Conservation (phyloP, 2,329 filamentous ascomycete genomes). For the Sporothrix sp. region DNA sequence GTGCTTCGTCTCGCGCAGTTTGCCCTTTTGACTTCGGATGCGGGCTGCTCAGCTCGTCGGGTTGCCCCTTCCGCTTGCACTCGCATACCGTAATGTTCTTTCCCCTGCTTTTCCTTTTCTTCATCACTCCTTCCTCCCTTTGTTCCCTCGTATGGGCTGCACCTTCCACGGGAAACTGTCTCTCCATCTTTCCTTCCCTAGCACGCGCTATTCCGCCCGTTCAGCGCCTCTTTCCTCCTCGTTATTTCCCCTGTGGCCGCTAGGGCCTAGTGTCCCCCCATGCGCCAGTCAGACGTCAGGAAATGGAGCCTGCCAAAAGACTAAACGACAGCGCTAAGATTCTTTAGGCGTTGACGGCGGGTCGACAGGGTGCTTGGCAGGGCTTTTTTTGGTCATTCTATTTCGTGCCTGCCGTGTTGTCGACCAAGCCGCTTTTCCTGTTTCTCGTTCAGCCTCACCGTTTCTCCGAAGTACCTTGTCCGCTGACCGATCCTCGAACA, state of each 20-base stretch:
- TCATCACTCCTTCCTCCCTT: not conserved
- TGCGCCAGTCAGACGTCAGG: no score
- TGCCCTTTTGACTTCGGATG: no score
- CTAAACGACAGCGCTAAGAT: not conserved
- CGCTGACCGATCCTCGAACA: not conserved
- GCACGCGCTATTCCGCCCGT: no score
- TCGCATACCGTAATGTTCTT: not conserved
- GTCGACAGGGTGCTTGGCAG: not conserved
- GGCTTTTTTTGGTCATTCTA: not conserved
- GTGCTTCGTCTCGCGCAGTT: no score
- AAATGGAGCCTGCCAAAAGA: no score
- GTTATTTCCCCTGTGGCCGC: conserved; percentile 3
- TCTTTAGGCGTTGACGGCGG: not conserved
- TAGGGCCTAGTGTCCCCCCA: conserved; percentile 1
- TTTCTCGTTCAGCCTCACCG: conserved; percentile 13
- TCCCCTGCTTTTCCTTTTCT: not conserved
- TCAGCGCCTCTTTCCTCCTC: no score
- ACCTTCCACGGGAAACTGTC: no score
- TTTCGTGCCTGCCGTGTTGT: not conserved
- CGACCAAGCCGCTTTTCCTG: not conserved
- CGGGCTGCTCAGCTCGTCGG: no score
- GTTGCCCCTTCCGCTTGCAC: no score
- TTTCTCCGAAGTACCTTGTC: not conserved
- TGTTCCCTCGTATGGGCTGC: no score
- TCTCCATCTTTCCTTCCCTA: not conserved